These are phyloP conservation scores for Toxoplasma gondii DNA, from an alignment of 169 alveolate species.

Conservation along the genomic window DNA sequence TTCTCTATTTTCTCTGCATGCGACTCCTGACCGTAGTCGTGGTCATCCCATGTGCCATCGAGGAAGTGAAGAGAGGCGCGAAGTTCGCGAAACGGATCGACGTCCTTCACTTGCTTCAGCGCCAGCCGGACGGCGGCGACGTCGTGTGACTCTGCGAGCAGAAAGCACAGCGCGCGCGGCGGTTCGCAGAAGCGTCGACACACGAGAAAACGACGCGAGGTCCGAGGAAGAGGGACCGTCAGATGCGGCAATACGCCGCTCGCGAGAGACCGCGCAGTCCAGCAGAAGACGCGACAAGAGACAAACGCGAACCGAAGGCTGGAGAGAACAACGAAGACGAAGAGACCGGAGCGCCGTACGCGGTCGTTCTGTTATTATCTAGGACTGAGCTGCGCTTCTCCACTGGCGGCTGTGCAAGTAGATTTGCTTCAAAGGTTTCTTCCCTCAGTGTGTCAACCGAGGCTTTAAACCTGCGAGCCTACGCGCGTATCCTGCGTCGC, in stretches of 20 bases:
- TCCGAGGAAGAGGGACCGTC: background rate
- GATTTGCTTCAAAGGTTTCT: too few species aligned
- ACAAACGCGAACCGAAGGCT: background rate
- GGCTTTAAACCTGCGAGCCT: background rate
- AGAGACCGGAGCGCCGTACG: background rate
- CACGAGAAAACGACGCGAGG: background rate
- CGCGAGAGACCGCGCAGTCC: background rate
- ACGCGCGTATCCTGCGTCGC: slow-evolving; percentile 59
- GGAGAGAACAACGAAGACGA: background rate
- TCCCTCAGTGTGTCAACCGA: too few species aligned
- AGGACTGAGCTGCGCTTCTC: too few species aligned
- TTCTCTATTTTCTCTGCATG: too few species aligned
- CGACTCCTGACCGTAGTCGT: slow-evolving; percentile 53
- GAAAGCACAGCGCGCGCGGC: background rate
- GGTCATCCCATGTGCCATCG: slow-evolving; percentile 68
- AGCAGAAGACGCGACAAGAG: background rate
- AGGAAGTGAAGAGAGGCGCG: background rate
- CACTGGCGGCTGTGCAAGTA: too few species aligned
- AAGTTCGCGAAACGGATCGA: background rate
- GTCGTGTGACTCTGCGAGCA: slow-evolving; percentile 18
- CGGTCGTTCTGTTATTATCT: too few species aligned
- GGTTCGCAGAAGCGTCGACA: background rate
- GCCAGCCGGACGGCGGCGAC: slow-evolving; percentile 25
- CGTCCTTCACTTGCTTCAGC: background rate
- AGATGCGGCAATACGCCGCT: background rate